Percentiles rank a stretch among this genome's conserved stretches.
phyloP scores from a whole-genome alignment of 768 basidiomycete genomes.

The Rhodocollybia butyracea region DNA sequence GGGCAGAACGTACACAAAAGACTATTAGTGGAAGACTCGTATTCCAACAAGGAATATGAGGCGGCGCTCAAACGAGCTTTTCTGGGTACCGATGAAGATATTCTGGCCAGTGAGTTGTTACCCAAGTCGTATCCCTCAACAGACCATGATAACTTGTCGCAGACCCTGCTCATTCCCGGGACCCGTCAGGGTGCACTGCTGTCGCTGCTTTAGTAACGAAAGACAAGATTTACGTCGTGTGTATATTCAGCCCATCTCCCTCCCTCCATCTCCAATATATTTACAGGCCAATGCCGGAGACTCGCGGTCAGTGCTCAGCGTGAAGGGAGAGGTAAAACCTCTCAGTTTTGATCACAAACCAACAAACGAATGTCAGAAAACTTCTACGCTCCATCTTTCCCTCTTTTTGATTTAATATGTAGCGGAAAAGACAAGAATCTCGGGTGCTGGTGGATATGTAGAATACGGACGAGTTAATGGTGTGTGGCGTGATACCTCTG shows the following conservation, averaged over 20 bases:
- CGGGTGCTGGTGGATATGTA: slow-evolving; percentile 90
- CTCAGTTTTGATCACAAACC: slow-evolving; percentile 97
- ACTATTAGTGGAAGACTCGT: slow-evolving; percentile 67
- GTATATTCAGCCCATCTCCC: slow-evolving; percentile 21
- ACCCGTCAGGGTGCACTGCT: slow-evolving; percentile 96
- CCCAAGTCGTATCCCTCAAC: background rate
- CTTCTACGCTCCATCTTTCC: slow-evolving; percentile 7
- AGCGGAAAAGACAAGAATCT: slow-evolving; percentile 87
- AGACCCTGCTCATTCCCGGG: slow-evolving; percentile 86
- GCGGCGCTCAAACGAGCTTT: slow-evolving; percentile 85
- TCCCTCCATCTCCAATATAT: slow-evolving; percentile 3
- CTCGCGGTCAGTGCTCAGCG: slow-evolving; percentile 83
- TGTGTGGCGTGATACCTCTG: slow-evolving; percentile 25
- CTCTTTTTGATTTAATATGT: slow-evolving; percentile 10
- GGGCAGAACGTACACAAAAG: slow-evolving; percentile 82
- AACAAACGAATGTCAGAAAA: slow-evolving; percentile 66
- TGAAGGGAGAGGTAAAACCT: slow-evolving; percentile 83
- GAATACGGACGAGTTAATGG: slow-evolving; percentile 98
- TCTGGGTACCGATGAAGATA: slow-evolving; percentile 91
- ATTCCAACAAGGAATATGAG: slow-evolving; percentile 66
- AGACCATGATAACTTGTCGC: slow-evolving; percentile 13
- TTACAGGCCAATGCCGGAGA: slow-evolving; percentile 95
- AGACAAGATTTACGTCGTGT: slow-evolving; percentile 81
- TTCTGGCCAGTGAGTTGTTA: slow-evolving; percentile 66
- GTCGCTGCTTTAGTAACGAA: slow-evolving; percentile 81